Conservation (phyloP, 2,329 filamentous ascomycete genomes). For the Colletotrichum lindemuthianum region DNA sequence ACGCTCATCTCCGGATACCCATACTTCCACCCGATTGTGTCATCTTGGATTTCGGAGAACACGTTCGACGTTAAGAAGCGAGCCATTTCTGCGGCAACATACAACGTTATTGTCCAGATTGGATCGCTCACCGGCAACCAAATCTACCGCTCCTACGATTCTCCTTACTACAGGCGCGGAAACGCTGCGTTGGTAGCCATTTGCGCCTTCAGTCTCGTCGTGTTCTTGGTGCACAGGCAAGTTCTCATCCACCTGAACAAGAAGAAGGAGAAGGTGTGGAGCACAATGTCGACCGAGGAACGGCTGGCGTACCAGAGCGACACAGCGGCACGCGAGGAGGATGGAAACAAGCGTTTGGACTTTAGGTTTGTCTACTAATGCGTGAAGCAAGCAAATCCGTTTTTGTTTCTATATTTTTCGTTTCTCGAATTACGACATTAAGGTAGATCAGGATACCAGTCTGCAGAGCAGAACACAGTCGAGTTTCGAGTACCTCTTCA, state of each 20-base stretch:
- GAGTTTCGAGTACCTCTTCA: too few species aligned
- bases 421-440: too few species aligned
- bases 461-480: neutral
- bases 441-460: conserved; percentile 8
- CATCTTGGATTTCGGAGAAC: conserved; percentile 61
- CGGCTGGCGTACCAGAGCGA: conserved; percentile 48
- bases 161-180: conserved; percentile 65
- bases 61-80: conserved; percentile 61
- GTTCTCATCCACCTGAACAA: conserved; percentile 52
- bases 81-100: conserved; percentile 59
- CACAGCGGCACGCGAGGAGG: conserved; percentile 53
- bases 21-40: conserved; percentile 66
- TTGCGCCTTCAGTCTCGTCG: conserved; percentile 56
- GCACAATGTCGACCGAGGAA: conserved; percentile 51
- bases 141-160: conserved; percentile 62
- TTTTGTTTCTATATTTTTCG: neutral
- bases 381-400: conserved; percentile 1
- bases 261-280: conserved; percentile 49
- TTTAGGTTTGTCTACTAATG: conserved; percentile 33
- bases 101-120: conserved; percentile 60
- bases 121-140: conserved; percentile 55
- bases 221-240: conserved; percentile 61
- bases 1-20: conserved; percentile 65
- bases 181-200: conserved; percentile 67
- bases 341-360: conserved; percentile 55